Base-by-base conservation (phyloP, 2,329 filamentous ascomycete species). In the Talaromyces pinophilus region DNA sequence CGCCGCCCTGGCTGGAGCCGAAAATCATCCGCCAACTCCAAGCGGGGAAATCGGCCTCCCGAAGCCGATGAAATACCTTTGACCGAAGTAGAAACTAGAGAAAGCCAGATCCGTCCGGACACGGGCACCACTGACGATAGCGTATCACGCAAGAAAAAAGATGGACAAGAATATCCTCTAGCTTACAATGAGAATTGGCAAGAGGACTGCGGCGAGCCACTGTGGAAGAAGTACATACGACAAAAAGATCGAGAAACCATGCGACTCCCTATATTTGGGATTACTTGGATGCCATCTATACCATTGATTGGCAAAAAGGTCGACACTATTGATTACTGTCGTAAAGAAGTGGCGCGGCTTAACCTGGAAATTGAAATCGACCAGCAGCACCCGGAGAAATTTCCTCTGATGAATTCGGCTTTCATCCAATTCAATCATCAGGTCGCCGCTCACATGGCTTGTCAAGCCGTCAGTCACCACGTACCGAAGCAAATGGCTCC, bases 371-470 rank as follows among this genome's bases (percentile, higher is more conserved):
- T 99, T 63, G 93, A 97, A 71, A 83, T 90, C 54, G 95, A 98
- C 70, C 95, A 99, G 76, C 85, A 90, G 63, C 85, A 95, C 59
- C 90, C 91, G 0, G 93, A 97, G 70, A 88, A 90, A 4, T 98
- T 92, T 69, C 93, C 94, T 0, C 81, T 93, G 57, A 96, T 97
- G 93, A 97, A 92, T 73, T 97, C 94, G 0, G 95, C 95, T 0
- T 99, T 99, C 72, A 93, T 99, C 68, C 95, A 99, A 76, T 99
- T 99, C 84, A 97, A 99, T 74, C 91, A 97, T 74, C 95, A 99
- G 76, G 92, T 97, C 1, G 93, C 94, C 5, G 95, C 95, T 0
- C 95, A 99, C 74, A 98, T 99, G 95, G 95, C 94, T 66, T 97
- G 93, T 76, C 95, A 99, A 76, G 89, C 92, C 59, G 85, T 96